Evolutionary conservation across 2,329 filamentous ascomycete genomes (phyloP).

Genomic region (Trichoderma polysporum): DNA sequence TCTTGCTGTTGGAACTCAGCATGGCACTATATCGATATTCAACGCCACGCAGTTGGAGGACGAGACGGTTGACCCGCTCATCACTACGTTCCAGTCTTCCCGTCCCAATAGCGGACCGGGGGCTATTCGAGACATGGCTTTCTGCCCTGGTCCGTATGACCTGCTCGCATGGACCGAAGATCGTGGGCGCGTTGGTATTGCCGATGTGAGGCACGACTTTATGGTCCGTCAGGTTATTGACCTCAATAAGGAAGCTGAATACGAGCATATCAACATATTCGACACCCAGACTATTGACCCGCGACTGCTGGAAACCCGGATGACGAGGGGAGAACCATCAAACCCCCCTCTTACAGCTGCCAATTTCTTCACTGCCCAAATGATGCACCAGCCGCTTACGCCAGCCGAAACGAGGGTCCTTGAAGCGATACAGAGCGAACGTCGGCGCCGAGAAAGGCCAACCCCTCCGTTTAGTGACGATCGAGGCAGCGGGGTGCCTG

Average conservation of each 20-base stretch:
- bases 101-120: constrained; percentile 68
- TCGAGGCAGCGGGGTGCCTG: constrained; percentile 23
- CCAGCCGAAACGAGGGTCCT: constrained; percentile 56
- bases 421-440: constrained; percentile 55
- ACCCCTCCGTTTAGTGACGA: constrained; percentile 31
- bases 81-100: constrained; percentile 77
- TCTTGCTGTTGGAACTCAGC: constrained; percentile 76
- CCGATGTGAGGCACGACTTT: constrained; percentile 68
- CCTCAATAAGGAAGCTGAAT: constrained; percentile 58
- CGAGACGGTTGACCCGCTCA: constrained; percentile 56
- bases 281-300: constrained; percentile 57
- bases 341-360: constrained; percentile 25
- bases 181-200: constrained; percentile 70
- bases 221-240: constrained; percentile 66
- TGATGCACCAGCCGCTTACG: constrained; percentile 51
- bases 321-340: constrained; percentile 39
- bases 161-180: constrained; percentile 94
- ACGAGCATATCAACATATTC: constrained; percentile 56
- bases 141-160: constrained; percentile 86
- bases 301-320: constrained; percentile 49
- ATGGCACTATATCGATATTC: constrained; percentile 76
- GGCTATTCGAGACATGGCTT: constrained; percentile 86
- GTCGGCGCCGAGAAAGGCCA: constrained; percentile 49
- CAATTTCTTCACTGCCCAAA: background rate
- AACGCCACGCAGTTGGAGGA: constrained; percentile 53